phyloP scores from a whole-genome alignment of 495 filamentous ascomycete genomes.

The Hypoxylon crocopeplum region DNA sequence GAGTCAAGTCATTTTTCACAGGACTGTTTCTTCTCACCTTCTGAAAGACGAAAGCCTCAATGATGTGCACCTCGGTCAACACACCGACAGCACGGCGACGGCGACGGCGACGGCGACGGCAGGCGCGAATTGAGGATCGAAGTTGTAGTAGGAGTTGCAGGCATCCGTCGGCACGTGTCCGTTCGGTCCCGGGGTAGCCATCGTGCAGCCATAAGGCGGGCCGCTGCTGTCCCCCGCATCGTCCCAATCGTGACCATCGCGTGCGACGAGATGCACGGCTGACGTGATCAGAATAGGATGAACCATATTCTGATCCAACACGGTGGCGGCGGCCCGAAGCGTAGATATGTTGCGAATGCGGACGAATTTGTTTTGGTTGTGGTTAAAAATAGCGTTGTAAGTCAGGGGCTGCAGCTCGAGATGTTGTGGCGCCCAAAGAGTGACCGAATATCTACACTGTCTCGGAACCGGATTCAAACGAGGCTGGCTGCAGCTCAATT shows the following conservation, averaged over 20 bases:
- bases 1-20: background rate
- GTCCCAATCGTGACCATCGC: constrained; percentile 9
- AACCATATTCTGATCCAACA: constrained; percentile 2
- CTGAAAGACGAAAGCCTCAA: constrained; percentile 48
- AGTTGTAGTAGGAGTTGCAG: constrained; percentile 53
- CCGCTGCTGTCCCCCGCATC: constrained; percentile 2
- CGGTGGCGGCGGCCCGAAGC: background rate
- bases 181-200: constrained; percentile 49
- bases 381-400: constrained; percentile 12
- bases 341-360: constrained; percentile 4
- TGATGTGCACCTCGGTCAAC: constrained; percentile 46
- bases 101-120: constrained; percentile 25
- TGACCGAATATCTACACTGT: background rate
- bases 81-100: constrained; percentile 18
- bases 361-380: background rate
- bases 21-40: constrained; percentile 18
- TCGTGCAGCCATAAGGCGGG: constrained; percentile 21
- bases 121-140: constrained; percentile 44
- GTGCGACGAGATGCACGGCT: constrained; percentile 17
- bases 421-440: constrained; percentile 14
- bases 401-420: background rate
- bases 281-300: constrained; percentile 3
- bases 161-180: constrained; percentile 48
- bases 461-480: background rate
- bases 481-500: background rate